A percentile compares a stretch with the other conserved stretches of the same genome.
Conservation (phyloP, 768 basidiomycete species). For the Cystobasidiopsis lactophilus region DNA sequence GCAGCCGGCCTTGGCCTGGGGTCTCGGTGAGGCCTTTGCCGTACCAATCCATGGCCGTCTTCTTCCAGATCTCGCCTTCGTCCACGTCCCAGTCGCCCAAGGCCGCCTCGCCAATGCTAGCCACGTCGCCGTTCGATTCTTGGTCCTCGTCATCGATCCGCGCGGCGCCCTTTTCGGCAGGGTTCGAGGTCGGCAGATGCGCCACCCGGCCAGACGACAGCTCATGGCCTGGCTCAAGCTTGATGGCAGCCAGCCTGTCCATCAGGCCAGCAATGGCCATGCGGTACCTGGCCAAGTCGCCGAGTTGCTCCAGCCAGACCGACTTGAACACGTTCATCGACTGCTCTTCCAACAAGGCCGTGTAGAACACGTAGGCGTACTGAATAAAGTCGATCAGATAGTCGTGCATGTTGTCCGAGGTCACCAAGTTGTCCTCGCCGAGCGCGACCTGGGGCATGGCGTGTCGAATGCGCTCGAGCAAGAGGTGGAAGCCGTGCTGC, state of each 20-base stretch:
- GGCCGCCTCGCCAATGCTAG: constrained; percentile 63
- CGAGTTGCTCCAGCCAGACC: constrained; percentile 88
- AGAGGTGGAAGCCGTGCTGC: constrained; percentile 71
- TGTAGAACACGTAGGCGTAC: constrained; percentile 85
- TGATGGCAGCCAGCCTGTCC: constrained; percentile 2
- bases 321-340: constrained; percentile 44
- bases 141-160: constrained; percentile 31
- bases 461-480: constrained; percentile 72
- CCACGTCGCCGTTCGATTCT: constrained; percentile 27
- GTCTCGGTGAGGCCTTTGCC: constrained; percentile 61
- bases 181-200: background rate
- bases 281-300: constrained; percentile 80
- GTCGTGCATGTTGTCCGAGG: constrained; percentile 43
- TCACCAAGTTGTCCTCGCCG: background rate
- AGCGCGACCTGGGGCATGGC: constrained; percentile 33
- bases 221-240: background rate
- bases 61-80: constrained; percentile 68
- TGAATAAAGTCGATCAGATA: constrained; percentile 86
- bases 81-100: constrained; percentile 62
- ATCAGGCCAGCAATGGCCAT: constrained; percentile 67
- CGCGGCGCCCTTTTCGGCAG: background rate
- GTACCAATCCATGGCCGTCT: constrained; percentile 83
- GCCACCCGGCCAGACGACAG: background rate
- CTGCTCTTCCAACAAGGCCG: constrained; percentile 63
- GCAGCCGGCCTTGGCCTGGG: constrained; percentile 82